phyloP scores from a whole-genome alignment of 306 rosid species.

The Rosa lucieae region DNA sequence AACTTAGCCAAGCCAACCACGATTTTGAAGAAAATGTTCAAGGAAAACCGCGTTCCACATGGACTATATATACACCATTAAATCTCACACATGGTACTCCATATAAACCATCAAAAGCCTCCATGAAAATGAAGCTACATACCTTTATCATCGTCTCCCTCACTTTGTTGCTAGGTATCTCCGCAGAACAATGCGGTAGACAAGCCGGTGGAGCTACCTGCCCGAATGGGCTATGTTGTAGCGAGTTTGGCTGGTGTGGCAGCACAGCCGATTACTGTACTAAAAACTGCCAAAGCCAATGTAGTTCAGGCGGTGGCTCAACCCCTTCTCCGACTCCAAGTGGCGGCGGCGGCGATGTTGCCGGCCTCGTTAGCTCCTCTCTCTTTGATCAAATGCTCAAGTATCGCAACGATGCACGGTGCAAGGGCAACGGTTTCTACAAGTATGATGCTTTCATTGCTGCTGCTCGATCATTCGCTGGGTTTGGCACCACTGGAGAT shows the following conservation, averaged over 20 bases:
- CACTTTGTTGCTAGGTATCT: background rate
- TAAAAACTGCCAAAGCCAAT: slow-evolving; percentile 21
- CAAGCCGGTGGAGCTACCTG: slow-evolving; percentile 24
- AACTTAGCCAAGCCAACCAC: background rate
- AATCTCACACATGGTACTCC: background rate
- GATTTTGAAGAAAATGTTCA: background rate
- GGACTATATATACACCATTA: background rate
- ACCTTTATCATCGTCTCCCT: background rate
- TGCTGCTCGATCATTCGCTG: slow-evolving; percentile 46
- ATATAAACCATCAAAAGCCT: background rate
- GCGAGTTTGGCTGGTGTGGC: slow-evolving; percentile 33
- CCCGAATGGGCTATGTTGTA: slow-evolving; percentile 24
- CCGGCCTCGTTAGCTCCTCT: slow-evolving; percentile 31
- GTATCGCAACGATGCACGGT: slow-evolving; percentile 37
- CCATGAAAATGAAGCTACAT: background rate
- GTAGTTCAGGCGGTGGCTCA: slow-evolving; percentile 8
- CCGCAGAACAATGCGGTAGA: slow-evolving; percentile 30
- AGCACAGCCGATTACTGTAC: background rate
- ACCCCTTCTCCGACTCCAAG: background rate
- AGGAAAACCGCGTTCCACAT: background rate
- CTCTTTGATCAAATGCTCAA: slow-evolving; percentile 48
- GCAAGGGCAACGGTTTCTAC: slow-evolving; percentile 49
- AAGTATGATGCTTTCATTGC: slow-evolving; percentile 53
- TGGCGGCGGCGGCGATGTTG: slow-evolving; percentile 8
- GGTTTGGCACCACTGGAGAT: slow-evolving; percentile 50